Evolutionary conservation across 345 rosid species (phyloP), one percentile per base, ranked within the genome.

Genomic region (Luvunga scandens): DNA sequence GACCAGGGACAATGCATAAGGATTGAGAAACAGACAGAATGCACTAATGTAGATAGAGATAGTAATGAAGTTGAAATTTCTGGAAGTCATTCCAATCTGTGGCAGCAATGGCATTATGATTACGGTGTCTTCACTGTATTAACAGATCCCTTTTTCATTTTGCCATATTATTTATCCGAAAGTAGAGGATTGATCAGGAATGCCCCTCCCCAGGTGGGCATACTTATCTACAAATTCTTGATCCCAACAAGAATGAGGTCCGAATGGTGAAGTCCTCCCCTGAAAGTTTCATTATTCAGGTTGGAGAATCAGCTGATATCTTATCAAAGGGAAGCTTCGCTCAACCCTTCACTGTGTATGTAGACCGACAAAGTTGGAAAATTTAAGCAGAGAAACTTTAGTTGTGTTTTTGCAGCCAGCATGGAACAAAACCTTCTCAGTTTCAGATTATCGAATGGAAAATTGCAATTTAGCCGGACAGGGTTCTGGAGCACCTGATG

Each of bases 71-170:
- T 64, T 57, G 68, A 80, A 25, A 30, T 78, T 36, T 27, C 36
- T 66, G 87, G 81, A 70, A 73, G 71, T 73, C 56, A 33, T 79
- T 71, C 82, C 77, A 77, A 78, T 70, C 82, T 92, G 7, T 94
- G 99, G 98, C 98, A 96, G 87, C 94, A 90, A 71, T 94, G 99
- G 98, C 99, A 94, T 85, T 94, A 88, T 83, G 99, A 94, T 82
- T 94, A 91, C 73, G 95, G 97, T 45, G 83, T 94, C 81, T 91
- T 94, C 82, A 96, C 98, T n/a, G 77, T 94, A 81, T 84, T 96
- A 81, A 94, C 97, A 5, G 86, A 92, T 87, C 97, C 97, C 28
- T 85, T 92, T 90, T 94, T 94, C 90, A 82, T 89, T 53, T 72
- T 61, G 6, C 57, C 91, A 0, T 78, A 75, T 36, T 56, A 27